Percentiles rank a stretch among this genome's conserved stretches.
phyloP scores from a whole-genome alignment of 495 filamentous ascomycete species.

The Thermochaetoides thermophila region DNA sequence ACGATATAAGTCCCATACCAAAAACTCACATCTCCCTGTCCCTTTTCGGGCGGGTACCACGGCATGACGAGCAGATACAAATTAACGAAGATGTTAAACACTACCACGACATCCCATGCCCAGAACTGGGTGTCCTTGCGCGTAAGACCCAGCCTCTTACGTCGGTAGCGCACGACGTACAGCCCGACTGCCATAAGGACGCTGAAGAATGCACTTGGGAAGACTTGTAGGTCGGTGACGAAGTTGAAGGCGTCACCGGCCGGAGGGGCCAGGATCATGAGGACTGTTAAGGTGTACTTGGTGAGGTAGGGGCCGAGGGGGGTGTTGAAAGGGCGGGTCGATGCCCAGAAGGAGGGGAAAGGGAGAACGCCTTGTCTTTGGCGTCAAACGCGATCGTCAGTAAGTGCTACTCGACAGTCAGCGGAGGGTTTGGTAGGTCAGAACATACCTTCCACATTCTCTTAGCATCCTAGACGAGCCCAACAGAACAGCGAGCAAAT shows the following conservation, averaged over 20 bases:
- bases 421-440: not conserved
- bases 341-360: constrained; percentile 47
- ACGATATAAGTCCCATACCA: constrained; percentile 53
- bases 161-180: constrained; percentile 35
- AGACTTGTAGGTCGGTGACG: constrained; percentile 38
- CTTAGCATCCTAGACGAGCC: constrained; percentile 43
- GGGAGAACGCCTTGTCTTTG: constrained; percentile 50
- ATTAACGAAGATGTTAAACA: constrained; percentile 40
- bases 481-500: constrained; percentile 44
- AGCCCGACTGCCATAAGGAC: constrained; percentile 39
- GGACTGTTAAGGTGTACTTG: constrained; percentile 41
- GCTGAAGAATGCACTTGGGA: constrained; percentile 39
- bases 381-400: not conserved
- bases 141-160: constrained; percentile 30
- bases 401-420: not conserved
- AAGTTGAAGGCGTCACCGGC: constrained; percentile 59
- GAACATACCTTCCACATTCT: constrained; percentile 37
- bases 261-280: constrained; percentile 53
- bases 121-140: constrained; percentile 33
- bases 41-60: constrained; percentile 48
- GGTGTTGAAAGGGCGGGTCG: constrained; percentile 47
- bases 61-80: constrained; percentile 46
- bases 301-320: constrained; percentile 44
- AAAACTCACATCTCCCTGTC: constrained; percentile 47
- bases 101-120: constrained; percentile 38